A percentile compares a stretch with the other conserved stretches of the same genome.
phyloP scores from a whole-genome alignment of 352 stramenopile genomes.

The Phytophthora podocarpi region DNA sequence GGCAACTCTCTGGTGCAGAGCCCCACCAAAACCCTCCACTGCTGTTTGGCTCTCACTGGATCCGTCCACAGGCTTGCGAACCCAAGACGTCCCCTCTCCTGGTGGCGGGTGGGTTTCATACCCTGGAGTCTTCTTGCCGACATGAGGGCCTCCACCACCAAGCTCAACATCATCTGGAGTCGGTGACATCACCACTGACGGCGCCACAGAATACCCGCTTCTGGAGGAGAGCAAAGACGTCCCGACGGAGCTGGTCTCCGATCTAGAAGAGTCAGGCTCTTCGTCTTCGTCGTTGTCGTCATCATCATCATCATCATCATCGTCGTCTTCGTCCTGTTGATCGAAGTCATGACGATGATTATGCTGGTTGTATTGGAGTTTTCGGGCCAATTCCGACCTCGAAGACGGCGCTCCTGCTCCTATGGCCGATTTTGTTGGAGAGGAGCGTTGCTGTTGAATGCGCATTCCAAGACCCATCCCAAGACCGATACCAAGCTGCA shows the following conservation, averaged over 20 bases:
- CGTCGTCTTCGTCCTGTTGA: too few relatives aligned
- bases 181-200: slow-evolving; percentile 53
- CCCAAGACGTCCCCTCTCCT: slow-evolving; percentile 64
- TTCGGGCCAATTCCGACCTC: slow-evolving; percentile 14
- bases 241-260: slow-evolving; percentile 33
- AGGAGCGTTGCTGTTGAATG: slow-evolving; percentile 48
- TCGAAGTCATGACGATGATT: slow-evolving; percentile 10
- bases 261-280: slow-evolving; percentile 32
- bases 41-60: slow-evolving; percentile 67
- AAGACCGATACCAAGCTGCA: slow-evolving; percentile 86
- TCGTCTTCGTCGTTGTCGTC: slow-evolving; percentile 36
- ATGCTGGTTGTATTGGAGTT: slow-evolving; percentile 4
- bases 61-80: slow-evolving; percentile 55
- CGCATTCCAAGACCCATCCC: slow-evolving; percentile 90
- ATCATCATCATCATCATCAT: too few relatives aligned
- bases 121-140: slow-evolving; percentile 58
- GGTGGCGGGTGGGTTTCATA: slow-evolving; percentile 61
- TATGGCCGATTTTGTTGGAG: slow-evolving; percentile 13
- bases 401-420: slow-evolving; percentile 12
- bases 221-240: slow-evolving; percentile 34
- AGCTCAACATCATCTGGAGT: slow-evolving; percentile 65
- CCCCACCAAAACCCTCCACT: slow-evolving; percentile 59
- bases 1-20: slow-evolving; percentile 68
- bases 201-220: slow-evolving; percentile 43
- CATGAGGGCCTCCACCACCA: slow-evolving; percentile 24